These are phyloP conservation scores for Myriangium duriaei DNA, from an alignment of 2,329 filamentous ascomycete species.

Conservation along the genomic window DNA sequence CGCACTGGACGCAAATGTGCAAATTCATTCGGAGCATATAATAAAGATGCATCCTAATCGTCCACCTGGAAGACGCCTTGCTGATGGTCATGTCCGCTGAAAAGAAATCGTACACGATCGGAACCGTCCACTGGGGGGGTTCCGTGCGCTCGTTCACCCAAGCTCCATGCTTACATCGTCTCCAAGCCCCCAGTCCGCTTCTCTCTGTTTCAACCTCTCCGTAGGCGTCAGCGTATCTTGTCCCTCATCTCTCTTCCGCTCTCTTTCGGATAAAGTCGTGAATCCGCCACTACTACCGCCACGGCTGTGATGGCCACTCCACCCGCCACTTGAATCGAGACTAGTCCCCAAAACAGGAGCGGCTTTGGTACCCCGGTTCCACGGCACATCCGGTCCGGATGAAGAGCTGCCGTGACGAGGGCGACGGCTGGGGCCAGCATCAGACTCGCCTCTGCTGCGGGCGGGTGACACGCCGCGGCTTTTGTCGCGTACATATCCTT, in stretches of 20 bases:
- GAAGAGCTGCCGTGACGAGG: conserved; percentile 24
- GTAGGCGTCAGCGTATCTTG: conserved; percentile 11
- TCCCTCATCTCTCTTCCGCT: conserved; percentile 1
- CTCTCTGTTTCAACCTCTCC: conserved; percentile 9
- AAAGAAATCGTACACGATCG: no score
- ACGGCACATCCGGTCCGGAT: conserved; percentile 15
- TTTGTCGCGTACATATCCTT: not conserved
- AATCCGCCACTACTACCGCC: not conserved
- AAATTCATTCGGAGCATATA: no score
- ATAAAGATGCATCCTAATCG: no score
- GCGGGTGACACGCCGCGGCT: conserved; percentile 10
- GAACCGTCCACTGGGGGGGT: no score
- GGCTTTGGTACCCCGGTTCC: conserved; percentile 6
- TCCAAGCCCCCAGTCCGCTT: conserved; percentile 14
- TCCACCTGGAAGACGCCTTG: no score
- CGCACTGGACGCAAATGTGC: no score
- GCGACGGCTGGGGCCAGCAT: conserved; percentile 22
- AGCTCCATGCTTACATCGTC: conserved; percentile 13
- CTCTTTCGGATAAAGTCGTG: conserved; percentile 1
- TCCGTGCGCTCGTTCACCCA: no score
- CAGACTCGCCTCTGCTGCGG: conserved; percentile 7
- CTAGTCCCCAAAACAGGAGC: conserved; percentile 2
- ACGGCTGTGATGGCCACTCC: conserved; percentile 11
- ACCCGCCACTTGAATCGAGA: conserved; percentile 16
- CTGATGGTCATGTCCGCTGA: no score